Base-by-base conservation (phyloP, 164 flowering plant species). In the Berberis vulgaris region DNA sequence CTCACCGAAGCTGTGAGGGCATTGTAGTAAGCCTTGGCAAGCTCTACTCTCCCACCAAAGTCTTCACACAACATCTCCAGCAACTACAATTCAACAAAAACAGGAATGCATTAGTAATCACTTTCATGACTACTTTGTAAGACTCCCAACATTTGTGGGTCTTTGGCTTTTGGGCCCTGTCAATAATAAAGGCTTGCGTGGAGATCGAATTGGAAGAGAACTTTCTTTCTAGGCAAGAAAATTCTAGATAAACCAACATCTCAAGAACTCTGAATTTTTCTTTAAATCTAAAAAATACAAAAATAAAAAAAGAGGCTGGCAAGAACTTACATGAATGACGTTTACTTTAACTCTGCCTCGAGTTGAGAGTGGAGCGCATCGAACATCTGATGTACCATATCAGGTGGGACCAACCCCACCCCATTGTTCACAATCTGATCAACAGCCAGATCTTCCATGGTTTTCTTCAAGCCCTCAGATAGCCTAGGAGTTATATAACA, bases 401-500 rank as follows among this genome's bases (percentile, higher is more conserved):
- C 86, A 2, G 96, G 98, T 13, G 85, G 81, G 57, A 87, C 95
- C 62, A 92, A 38, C 45, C 98, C 95, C 13, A 92, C 76, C 0
- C 93, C 93, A 61, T 79, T 84, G 56, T 71, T 80, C 12, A 87
- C 91, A 43, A 89, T 89, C 80, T 86, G 87, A 59, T 87, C 93
- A 38, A 89, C 96, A 4, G 98, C 98, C 45, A 87, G 75, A 79
- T 92, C 98, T 63, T 87, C 89, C 98, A 92, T 92, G 0, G 93
- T 87, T 76, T 57, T 75, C 82, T 84, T 40, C 71, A 86, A 54
- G 41, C 96, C 89, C 2, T 87, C 85, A 0, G 96, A 78, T 26
- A 92, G 75, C 63, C 65, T 73, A 3, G 92, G 91, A 59, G 38
- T 4, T 1, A 84, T 1, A 84, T 62, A 0, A 91, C 81, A 54